Conservation (phyloP, 2,329 filamentous ascomycete genomes). For the Pestalotiopsis sp. region DNA sequence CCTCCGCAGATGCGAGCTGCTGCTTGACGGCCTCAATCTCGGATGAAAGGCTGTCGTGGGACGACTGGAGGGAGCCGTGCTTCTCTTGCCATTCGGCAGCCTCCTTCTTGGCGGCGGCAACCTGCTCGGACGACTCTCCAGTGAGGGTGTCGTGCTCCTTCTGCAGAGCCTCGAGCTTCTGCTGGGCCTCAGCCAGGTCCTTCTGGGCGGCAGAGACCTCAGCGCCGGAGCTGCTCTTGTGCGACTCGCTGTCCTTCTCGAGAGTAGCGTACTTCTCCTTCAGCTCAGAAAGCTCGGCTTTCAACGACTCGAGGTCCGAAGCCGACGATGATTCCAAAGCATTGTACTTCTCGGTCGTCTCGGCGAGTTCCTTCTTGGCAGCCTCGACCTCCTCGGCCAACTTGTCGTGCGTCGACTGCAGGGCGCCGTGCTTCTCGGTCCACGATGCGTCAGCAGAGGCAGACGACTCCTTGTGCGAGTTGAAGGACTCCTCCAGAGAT, state of each 20-base stretch:
- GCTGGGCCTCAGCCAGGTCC: constrained; percentile 23
- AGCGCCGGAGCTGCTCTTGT: constrained; percentile 14
- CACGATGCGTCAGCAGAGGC: constrained; percentile 8
- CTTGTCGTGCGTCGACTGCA: constrained; percentile 17
- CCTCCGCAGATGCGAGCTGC: constrained; percentile 22
- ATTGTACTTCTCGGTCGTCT: constrained; percentile 10
- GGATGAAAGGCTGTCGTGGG: constrained; percentile 20
- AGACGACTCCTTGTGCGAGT: constrained; percentile 22
- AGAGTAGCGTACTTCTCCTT: constrained; percentile 24
- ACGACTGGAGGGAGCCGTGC: constrained; percentile 20
- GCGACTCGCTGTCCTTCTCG: constrained; percentile 15
- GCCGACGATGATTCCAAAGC: constrained; percentile 29
- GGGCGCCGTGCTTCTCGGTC: constrained; percentile 13
- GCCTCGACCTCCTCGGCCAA: constrained; percentile 11
- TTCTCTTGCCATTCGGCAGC: constrained; percentile 26
- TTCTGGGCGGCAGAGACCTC: constrained; percentile 22
- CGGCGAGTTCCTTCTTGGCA: constrained; percentile 14
- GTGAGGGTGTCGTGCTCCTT: constrained; percentile 20
- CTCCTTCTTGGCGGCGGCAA: constrained; percentile 34
- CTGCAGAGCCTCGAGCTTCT: constrained; percentile 23
- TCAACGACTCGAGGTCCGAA: constrained; percentile 31
- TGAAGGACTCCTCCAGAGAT: constrained; percentile 16
- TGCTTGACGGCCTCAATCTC: constrained; percentile 25
- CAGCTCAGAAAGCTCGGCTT: constrained; percentile 25
- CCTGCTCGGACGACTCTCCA: constrained; percentile 22